Conservation (phyloP, 2,329 filamentous ascomycete genomes). For the Pseudocercospora fijiensis region DNA sequence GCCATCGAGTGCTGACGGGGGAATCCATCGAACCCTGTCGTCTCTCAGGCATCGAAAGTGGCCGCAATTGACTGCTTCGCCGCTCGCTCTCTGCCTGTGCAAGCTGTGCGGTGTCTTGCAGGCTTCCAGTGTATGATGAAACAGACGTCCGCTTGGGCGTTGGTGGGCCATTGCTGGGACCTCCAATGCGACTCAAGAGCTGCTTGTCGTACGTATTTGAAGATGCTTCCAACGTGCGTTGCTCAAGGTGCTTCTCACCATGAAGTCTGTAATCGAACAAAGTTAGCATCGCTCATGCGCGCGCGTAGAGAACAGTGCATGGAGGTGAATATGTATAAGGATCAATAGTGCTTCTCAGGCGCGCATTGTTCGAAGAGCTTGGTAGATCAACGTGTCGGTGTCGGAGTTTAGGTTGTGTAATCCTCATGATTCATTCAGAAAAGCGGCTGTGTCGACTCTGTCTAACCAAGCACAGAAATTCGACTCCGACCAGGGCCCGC, state of each 20-base stretch:
- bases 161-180: conserved; percentile 49
- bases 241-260: conserved; percentile 60
- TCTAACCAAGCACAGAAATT: conserved; percentile 15
- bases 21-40: conserved; percentile 41
- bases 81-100: conserved; percentile 43
- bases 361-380: conserved; percentile 9
- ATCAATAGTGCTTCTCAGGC: conserved; percentile 3
- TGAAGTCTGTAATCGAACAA: conserved; percentile 49
- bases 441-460: conserved; percentile 21
- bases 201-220: conserved; percentile 64
- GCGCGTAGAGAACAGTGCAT: background rate
- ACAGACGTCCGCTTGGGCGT: conserved; percentile 51
- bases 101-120: conserved; percentile 36
- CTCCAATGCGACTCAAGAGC: conserved; percentile 61
- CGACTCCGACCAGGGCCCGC: background rate
- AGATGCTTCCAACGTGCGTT: conserved; percentile 57
- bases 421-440: conserved; percentile 16
- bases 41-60: conserved; percentile 48
- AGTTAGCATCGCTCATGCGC: conserved; percentile 21
- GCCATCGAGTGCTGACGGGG: conserved; percentile 40
- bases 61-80: conserved; percentile 46
- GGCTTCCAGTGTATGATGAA: conserved; percentile 29
- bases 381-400: conserved; percentile 9
- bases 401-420: conserved; percentile 12
- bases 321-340: conserved; percentile 11